Base-by-base conservation (phyloP, 1,284 basidiomycete genomes). In the Apiotrichum sp. region DNA sequence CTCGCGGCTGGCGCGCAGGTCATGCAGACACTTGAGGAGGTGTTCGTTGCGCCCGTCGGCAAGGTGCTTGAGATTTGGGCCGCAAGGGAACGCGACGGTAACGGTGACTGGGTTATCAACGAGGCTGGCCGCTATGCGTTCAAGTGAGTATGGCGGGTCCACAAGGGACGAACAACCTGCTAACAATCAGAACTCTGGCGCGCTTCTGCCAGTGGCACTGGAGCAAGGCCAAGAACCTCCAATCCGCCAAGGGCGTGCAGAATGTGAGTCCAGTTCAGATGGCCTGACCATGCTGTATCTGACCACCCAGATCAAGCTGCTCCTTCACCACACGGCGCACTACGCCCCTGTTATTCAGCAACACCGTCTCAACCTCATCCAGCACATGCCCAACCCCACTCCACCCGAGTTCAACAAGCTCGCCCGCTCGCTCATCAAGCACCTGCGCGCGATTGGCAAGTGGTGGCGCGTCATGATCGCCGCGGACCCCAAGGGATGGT, bases 111-210 rank as follows among this genome's bases (percentile, higher is more conserved):
- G 69, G 66, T 70, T 14, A 50, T 74, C 6, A 60, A 52, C 16
- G 75, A 77, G 57, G 71, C 73, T 6, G 75, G 72, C 6, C 55
- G 74, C 58, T 75, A 75, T 50, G 66, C 73, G 1, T 77, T 75
- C 68, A 77, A 77, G 75, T 76, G 56, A 61, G 74, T 41, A 7
- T 2, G 10, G 43, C 14, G 7, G 10, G 9, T 6, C 3, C 3
- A 8, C 46, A 46, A 41, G 14, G n/a, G 3, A 11, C 13, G 8
- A 13, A 9, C 6, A 16, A 22, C 22, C 22, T 22, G 22, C 52
- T 41, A 48, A 52, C 46, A 31, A 36, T 14, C 8, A 75, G 73
- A 53, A 70, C 70, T 22, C 63, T 75, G 6, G 71, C 73, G 3
- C 62, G 73, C 16, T 70, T 76, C 44, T 63, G 65, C 35, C 63